Evolutionary conservation across 495 filamentous ascomycete genomes (phyloP), one percentile per base, ranked within the genome.

Genomic region (Achaetomiella virescens): DNA sequence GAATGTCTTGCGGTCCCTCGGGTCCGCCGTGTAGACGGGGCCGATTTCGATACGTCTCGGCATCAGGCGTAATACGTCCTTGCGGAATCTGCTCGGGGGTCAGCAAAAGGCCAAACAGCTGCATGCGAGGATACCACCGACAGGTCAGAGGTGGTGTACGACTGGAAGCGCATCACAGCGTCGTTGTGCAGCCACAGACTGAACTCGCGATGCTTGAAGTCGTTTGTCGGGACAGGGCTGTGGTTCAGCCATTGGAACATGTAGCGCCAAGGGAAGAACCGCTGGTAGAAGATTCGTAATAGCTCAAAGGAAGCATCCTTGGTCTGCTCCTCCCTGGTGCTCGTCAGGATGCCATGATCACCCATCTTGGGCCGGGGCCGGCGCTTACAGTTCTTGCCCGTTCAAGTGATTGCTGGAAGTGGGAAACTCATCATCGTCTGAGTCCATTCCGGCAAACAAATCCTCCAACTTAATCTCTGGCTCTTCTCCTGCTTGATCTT

Each of bases 221-320:
- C 91, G 55, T 83, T 84, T 2, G 85, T 84, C 0, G 95, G 93
- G 6, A 83, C 79, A 25, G 91, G 84, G 43, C 88, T 89, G 69
- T 99, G 93, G 66, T 97, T 97, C 17, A 99, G 81, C 93, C 93
- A 99, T 70, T 97, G 91, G 73, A 97, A 97, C 22, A 97, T 84
- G 61, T 89, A 85, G 31, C 93, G 85, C 76, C 95, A 99, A 8
- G 93, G 93, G 67, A 97, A 97, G 36, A 97, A 81, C 38, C 93
- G 89, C 66, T 95, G 89, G 65, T 99, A 99, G 72, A 96, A 99
- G 27, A 83, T 84, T 54, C 87, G 81, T 83, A 97, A 87, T 14
- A 91, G 76, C 62, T 91, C 89, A 7, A 87, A 82, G 60, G 95
- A 88, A 1, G 87, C 86, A 47, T 70, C 69, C 31, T 62, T 66